Percentiles rank a stretch among this genome's conserved stretches.
phyloP scores from a whole-genome alignment of 1,139 yeast genomes.

The Lodderomyces jiufengensis region DNA sequence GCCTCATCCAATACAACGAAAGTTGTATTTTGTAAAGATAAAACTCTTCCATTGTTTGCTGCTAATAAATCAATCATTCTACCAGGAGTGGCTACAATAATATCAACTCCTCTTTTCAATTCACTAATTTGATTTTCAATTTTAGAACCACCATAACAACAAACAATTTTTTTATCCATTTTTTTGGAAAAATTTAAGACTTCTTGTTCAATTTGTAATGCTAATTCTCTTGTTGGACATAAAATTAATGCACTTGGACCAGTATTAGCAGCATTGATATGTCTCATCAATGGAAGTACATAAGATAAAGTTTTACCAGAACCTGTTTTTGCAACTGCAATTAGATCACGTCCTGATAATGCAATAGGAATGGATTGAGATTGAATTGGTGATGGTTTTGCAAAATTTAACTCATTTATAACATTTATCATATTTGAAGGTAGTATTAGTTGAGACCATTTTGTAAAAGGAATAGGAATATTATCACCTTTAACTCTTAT shows the following conservation, averaged over 20 bases:
- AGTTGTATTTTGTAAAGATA: constrained; percentile 67
- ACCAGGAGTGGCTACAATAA: constrained; percentile 94
- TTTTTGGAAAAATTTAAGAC: constrained; percentile 54
- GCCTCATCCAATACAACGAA: constrained; percentile 93
- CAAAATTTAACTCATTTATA: constrained; percentile 49
- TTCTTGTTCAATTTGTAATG: constrained; percentile 77
- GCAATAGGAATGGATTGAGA: constrained; percentile 88
- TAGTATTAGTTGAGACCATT: constrained; percentile 82
- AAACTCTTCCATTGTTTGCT: constrained; percentile 76
- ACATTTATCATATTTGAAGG: constrained; percentile 55
- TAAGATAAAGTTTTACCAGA: constrained; percentile 94
- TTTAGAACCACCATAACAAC: constrained; percentile 95
- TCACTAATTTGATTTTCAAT: constrained; percentile 80
- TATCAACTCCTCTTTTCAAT: constrained; percentile 72
- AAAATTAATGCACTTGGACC: constrained; percentile 82
- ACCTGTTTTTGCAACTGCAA: constrained; percentile 95
- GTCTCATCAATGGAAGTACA: constrained; percentile 78
- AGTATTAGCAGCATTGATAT: constrained; percentile 61
- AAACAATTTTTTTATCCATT: constrained; percentile 42
- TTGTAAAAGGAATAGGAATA: constrained; percentile 64
- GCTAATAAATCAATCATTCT: constrained; percentile 85
- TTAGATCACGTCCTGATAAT: constrained; percentile 85
- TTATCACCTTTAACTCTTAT: constrained; percentile 55
- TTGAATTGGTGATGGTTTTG: constrained; percentile 82
- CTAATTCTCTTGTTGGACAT: constrained; percentile 93